phyloP scores from a whole-genome alignment of 116 monocot genomes.

The Trichopus zeylanicus region DNA sequence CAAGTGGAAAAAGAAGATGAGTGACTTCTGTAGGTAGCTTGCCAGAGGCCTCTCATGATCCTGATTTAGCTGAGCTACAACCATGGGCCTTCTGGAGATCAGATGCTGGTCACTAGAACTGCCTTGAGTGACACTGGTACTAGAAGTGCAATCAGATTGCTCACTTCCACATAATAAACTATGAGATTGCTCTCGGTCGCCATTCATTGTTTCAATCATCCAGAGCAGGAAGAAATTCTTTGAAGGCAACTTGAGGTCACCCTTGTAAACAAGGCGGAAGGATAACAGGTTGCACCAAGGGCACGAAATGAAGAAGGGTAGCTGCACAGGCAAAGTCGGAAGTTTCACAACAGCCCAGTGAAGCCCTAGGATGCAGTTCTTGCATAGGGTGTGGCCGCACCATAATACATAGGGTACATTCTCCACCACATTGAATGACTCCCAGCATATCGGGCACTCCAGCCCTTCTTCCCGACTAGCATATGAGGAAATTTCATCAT shows the following conservation, averaged over 20 bases:
- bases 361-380: constrained; percentile 76
- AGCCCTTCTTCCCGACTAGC: constrained; percentile 57
- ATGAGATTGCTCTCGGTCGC: constrained; percentile 31
- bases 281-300: constrained; percentile 77
- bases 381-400: constrained; percentile 90
- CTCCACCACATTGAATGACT: constrained; percentile 87
- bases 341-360: constrained; percentile 70
- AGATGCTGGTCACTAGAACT: background rate
- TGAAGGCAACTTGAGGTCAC: constrained; percentile 59
- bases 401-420: constrained; percentile 80
- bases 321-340: constrained; percentile 53
- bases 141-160: constrained; percentile 23
- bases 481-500: constrained; percentile 60
- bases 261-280: constrained; percentile 68
- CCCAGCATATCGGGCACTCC: constrained; percentile 80
- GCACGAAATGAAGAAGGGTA: constrained; percentile 75
- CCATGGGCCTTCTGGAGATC: constrained; percentile 6
- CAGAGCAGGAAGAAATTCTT: constrained; percentile 82
- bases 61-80: background rate
- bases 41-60: constrained; percentile 3
- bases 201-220: constrained; percentile 89
- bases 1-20: constrained; percentile 48
- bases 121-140: background rate
- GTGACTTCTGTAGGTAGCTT: constrained; percentile 25
- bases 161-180: constrained; percentile 15